A percentile compares a stretch with the other conserved stretches of the same genome.
Evolutionary conservation across 257 asterid genomes (phyloP).

Genomic region (Cinchona pubescens): DNA sequence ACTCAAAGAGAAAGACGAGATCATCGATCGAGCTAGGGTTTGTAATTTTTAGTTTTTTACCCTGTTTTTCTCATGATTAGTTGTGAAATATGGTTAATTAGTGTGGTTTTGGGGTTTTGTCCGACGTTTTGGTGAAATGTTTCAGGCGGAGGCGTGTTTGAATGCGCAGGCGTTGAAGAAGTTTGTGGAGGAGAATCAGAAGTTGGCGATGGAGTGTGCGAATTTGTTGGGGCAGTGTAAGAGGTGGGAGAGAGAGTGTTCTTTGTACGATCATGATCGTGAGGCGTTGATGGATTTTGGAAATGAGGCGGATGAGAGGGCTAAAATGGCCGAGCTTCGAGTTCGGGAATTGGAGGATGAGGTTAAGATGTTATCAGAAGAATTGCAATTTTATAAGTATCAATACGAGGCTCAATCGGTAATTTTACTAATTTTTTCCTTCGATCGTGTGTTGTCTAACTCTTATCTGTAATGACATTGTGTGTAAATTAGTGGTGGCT

Average conservation of each 20-base stretch:
- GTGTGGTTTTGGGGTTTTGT: neutral
- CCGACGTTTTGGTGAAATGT: neutral
- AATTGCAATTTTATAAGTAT: constrained; percentile 45
- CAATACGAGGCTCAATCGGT: constrained; percentile 47
- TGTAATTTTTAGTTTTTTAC: neutral
- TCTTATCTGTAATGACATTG: no score
- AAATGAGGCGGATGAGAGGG: constrained; percentile 91
- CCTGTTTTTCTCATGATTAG: neutral
- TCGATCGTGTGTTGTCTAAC: neutral
- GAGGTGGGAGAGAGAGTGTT: constrained; percentile 91
- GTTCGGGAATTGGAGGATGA: constrained; percentile 63
- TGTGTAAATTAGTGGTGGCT: neutral
- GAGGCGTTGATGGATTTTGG: constrained; percentile 96
- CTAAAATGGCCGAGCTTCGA: constrained; percentile 69
- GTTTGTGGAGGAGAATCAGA: constrained; percentile 93
- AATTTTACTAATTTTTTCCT: constrained; percentile 19
- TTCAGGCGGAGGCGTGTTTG: constrained; percentile 83
- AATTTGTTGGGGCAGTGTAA: constrained; percentile 63
- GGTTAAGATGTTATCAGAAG: constrained; percentile 49
- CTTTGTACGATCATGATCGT: constrained; percentile 80
- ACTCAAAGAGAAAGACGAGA: constrained; percentile 66
- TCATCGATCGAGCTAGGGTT: constrained; percentile 75
- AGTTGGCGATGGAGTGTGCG: constrained; percentile 68
- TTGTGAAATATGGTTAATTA: neutral
- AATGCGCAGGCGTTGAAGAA: constrained; percentile 88